Evolutionary conservation across 179 eudicot species (phyloP).

Genomic region (Spinacia oleracea): DNA sequence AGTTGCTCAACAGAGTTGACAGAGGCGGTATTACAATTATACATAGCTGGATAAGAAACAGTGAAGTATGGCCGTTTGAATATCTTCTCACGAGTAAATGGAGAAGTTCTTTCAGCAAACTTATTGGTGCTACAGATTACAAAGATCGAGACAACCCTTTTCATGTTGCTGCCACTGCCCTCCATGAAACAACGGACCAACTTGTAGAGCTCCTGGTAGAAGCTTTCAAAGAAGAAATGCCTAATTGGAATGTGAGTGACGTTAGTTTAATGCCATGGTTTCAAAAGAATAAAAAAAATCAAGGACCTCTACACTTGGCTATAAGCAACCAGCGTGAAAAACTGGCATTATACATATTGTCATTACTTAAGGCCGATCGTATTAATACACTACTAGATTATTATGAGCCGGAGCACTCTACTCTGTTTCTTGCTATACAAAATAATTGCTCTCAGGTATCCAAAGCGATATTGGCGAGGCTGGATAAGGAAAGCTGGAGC

Average conservation of each 20-base stretch:
- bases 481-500: neutral
- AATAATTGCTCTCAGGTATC: neutral
- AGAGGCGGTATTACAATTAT: neutral
- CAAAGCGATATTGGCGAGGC: neutral
- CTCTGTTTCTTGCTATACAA: neutral
- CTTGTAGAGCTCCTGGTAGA: neutral
- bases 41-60: neutral
- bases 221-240: neutral
- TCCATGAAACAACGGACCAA: neutral
- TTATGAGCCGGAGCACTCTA: neutral
- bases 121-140: neutral
- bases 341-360: neutral
- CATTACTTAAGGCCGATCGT: neutral
- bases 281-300: neutral
- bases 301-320: neutral
- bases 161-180: neutral
- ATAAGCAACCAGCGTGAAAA: neutral
- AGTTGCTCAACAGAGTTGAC: neutral
- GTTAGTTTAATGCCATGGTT: neutral
- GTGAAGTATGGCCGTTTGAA: neutral
- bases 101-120: neutral
- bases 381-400: neutral
- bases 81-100: neutral
- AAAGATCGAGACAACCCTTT: neutral
- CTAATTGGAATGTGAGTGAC: neutral